These are phyloP conservation scores for Naganishia liquefaciens DNA, from an alignment of 1,284 basidiomycete species.

Conservation along the genomic window DNA sequence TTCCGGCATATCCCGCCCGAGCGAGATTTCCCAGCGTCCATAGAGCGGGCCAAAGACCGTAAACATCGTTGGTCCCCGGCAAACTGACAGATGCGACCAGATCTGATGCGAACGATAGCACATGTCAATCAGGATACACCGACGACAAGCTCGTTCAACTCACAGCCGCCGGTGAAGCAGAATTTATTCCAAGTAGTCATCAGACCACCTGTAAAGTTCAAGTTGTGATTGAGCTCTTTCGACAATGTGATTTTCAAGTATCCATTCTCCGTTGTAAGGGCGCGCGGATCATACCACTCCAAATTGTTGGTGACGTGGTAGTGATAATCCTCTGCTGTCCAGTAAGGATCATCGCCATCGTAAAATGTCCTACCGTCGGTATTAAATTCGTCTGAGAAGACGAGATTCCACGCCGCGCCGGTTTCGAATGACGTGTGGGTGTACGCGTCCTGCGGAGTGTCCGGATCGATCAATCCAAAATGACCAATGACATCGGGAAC, in stretches of 20 bases:
- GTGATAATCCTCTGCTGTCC: conserved; percentile 58
- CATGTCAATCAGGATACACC: neutral
- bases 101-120: neutral
- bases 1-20: conserved; percentile 56
- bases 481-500: conserved; percentile 52
- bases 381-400: conserved; percentile 93
- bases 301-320: conserved; percentile 76
- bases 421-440: conserved; percentile 63
- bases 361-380: conserved; percentile 65
- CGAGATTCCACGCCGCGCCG: conserved; percentile 73
- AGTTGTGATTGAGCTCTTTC: conserved; percentile 62
- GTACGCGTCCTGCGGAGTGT: conserved; percentile 64
- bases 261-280: conserved; percentile 62
- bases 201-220: conserved; percentile 76
- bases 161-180: conserved; percentile 77
- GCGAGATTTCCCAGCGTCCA: conserved; percentile 53
- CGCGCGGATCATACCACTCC: conserved; percentile 69
- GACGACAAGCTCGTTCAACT: conserved; percentile 51
- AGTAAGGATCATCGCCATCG: conserved; percentile 61
- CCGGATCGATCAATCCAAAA: conserved; percentile 62
- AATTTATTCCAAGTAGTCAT: conserved; percentile 77
- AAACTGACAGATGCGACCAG: conserved; percentile 58
- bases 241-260: conserved; percentile 70
- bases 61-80: conserved; percentile 67
- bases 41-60: conserved; percentile 67